Base-by-base conservation (phyloP, 768 basidiomycete species). In the Psilocybe cubensis region DNA sequence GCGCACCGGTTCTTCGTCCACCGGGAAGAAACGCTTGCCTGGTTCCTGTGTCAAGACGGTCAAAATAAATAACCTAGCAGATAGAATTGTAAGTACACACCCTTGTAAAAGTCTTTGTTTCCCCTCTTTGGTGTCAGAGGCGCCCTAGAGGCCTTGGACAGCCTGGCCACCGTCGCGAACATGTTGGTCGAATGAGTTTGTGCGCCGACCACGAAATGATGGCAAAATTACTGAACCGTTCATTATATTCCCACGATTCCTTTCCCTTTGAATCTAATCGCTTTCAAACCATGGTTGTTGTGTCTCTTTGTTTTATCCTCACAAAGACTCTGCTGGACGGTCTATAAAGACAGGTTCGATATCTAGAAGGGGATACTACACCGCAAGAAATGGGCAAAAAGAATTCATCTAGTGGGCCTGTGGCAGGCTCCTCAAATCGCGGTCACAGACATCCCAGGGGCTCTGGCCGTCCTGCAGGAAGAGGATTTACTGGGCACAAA, bases 31-130 rank as follows among this genome's bases (percentile, higher is more conserved):
- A 81, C 0, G 94, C 89, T 70, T 94, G 93, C 35, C 94, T 77
- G 20, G 88, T 95, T 33, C 94, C 93, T 59, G 18, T 18, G 2
- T 3, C 18, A 35, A 6, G 17, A 40, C 4, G 7, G 49, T 51
- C 21, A 51, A 23, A n/a, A 20, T 35, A 40, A 21, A 4, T 12
- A 25, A 21, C 1, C 20, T 11, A 12, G 4, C 24, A 11, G 8
- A 8, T 24, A 18, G 6, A 38, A n/a, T n/a, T 8, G 7, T 9
- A 31, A 29, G 57, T 33, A 61, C 74, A n/a, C 6, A 90, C 96
- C 96, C 74, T 98, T 98, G 81, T 97, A 98, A 70, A 81, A 98
- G 68, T 99, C 94, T 67, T 98, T 98, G 77, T 97, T 97, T 14
- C 85, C 96, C 45, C 87, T 76, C 71, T 98, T 98, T 0, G 92